phyloP scores from a whole-genome alignment of 2,329 filamentous ascomycete genomes.

The Sporothrix phasma region DNA sequence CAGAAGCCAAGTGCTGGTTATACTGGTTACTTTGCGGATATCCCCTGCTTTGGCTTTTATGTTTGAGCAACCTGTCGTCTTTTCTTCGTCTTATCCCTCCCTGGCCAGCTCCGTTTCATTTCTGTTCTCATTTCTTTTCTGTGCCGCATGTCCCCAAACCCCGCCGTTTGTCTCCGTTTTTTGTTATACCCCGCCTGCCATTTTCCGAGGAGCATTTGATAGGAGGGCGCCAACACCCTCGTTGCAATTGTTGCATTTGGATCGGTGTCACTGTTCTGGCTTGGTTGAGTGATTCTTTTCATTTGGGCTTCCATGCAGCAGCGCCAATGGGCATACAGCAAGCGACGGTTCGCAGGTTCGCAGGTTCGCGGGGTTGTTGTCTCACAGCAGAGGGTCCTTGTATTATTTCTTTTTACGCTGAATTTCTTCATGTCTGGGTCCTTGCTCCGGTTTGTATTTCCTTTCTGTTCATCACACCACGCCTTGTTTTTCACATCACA shows the following conservation, averaged over 20 bases:
- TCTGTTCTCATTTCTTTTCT: no score
- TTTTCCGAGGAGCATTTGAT: neutral
- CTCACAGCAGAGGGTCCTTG: neutral
- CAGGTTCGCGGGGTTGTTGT: no score
- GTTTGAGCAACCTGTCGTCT: neutral
- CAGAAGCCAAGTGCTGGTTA: neutral
- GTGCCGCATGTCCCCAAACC: no score
- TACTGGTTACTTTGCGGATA: no score
- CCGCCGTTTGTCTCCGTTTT: no score
- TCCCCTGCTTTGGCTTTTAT: no score
- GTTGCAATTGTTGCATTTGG: neutral
- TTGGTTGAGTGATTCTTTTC: slow-evolving; percentile 7
- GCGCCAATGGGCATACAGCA: no score
- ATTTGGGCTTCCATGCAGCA: no score
- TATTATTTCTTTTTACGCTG: neutral
- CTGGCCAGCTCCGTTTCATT: no score
- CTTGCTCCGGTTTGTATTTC: neutral
- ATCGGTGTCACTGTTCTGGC: neutral
- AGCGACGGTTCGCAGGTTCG: no score
- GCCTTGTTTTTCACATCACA: neutral
- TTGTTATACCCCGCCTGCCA: neutral
- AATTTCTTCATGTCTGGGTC: no score
- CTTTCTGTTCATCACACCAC: neutral
- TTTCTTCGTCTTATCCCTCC: neutral
- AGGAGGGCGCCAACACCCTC: no score